Evolutionary conservation across 2,329 filamentous ascomycete species (phyloP).

Genomic region (Biscogniauxia sp.): DNA sequence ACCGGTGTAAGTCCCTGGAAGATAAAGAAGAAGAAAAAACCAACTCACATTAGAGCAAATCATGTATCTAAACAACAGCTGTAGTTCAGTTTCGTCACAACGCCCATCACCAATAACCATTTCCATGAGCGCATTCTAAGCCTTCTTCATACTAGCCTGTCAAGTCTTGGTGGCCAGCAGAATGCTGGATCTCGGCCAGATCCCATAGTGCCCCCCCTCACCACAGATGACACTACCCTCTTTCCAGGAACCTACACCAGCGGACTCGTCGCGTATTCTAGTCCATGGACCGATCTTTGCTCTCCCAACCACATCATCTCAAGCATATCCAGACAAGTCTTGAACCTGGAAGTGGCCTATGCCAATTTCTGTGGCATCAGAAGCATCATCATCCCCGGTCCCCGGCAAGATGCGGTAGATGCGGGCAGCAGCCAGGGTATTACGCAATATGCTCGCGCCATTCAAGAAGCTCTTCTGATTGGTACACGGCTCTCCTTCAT

Average conservation of each 20-base stretch:
- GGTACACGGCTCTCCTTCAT: constrained; percentile 77
- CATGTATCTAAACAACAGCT: constrained; percentile 4
- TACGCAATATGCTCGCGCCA: constrained; percentile 77
- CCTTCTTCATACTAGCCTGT: constrained; percentile 56
- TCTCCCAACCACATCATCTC: constrained; percentile 80
- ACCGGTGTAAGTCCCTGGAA: constrained; percentile 55
- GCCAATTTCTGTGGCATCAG: constrained; percentile 91
- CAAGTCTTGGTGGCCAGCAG: constrained; percentile 44
- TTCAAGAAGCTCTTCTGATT: constrained; percentile 74
- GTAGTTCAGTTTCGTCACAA: constrained; percentile 77
- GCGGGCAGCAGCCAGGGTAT: constrained; percentile 49
- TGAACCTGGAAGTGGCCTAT: constrained; percentile 90
- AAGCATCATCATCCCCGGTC: constrained; percentile 79
- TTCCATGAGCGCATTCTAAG: constrained; percentile 68
- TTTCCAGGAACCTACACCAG: constrained; percentile 66
- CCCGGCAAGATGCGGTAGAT: constrained; percentile 60
- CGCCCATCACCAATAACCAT: constrained; percentile 70
- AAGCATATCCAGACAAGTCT: constrained; percentile 82
- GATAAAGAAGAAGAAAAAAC: constrained; percentile 15
- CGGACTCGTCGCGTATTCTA: constrained; percentile 76
- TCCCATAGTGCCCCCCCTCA: constrained; percentile 66
- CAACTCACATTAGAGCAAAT: constrained; percentile 2
- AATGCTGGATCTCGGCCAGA: constrained; percentile 48
- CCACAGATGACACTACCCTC: constrained; percentile 74
- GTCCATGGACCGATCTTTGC: constrained; percentile 88